phyloP scores from a whole-genome alignment of 805 yeast genomes.

The Suhomyces xylopsoci region DNA sequence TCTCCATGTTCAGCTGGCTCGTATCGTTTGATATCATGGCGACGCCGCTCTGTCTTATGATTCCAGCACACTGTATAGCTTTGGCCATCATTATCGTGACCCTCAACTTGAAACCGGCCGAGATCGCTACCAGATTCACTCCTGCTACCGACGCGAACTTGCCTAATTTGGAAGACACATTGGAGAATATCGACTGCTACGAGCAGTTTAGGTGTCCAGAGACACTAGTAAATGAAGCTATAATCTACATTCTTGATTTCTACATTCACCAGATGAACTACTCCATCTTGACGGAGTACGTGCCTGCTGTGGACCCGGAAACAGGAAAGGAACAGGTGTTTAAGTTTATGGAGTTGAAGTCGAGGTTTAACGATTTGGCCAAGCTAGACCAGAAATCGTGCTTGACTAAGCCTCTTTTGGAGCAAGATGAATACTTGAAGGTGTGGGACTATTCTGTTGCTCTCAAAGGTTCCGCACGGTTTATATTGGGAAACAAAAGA shows the following conservation, averaged over 20 bases:
- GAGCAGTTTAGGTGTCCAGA: slow-evolving; percentile 42
- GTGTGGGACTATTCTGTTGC: slow-evolving; percentile 43
- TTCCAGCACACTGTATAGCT: slow-evolving; percentile 76
- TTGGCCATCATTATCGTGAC: slow-evolving; percentile 64
- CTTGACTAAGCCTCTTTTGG: slow-evolving; percentile 22
- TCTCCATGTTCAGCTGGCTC: slow-evolving; percentile 65
- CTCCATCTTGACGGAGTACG: slow-evolving; percentile 46
- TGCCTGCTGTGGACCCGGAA: slow-evolving; percentile 33
- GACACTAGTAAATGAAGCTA: slow-evolving; percentile 46
- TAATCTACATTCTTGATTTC: slow-evolving; percentile 56
- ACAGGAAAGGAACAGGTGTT: slow-evolving; percentile 48
- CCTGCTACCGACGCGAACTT: slow-evolving; percentile 9
- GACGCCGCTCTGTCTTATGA: slow-evolving; percentile 63
- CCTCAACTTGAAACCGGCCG: slow-evolving; percentile 43
- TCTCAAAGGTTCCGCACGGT: slow-evolving; percentile 44
- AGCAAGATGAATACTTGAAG: slow-evolving; percentile 46
- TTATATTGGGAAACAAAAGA: slow-evolving; percentile 50
- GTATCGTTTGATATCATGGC: slow-evolving; percentile 69
- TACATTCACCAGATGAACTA: slow-evolving; percentile 56
- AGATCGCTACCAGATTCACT: slow-evolving; percentile 11
- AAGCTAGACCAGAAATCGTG: slow-evolving; percentile 31
- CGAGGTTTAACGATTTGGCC: slow-evolving; percentile 39
- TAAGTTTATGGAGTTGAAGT: slow-evolving; percentile 43
- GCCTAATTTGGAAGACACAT: slow-evolving; percentile 17
- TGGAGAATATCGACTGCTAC: slow-evolving; percentile 33